These are phyloP conservation scores for Botrytis medusae DNA, from an alignment of 2,329 filamentous ascomycete genomes.

Conservation along the genomic window DNA sequence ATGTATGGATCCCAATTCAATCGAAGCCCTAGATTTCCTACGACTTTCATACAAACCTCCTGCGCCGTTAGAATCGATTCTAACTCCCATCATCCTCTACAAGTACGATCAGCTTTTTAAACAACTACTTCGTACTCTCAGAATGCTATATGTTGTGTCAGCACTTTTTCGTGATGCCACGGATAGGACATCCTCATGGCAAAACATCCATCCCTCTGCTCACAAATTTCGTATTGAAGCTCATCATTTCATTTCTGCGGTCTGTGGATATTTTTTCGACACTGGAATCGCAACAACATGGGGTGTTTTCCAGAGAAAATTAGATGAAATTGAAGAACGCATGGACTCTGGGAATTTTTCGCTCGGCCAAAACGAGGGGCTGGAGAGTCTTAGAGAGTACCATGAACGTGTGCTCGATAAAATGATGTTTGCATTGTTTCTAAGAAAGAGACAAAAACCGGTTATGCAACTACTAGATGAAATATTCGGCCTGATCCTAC, in stretches of 20 bases:
- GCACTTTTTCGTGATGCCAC: constrained; percentile 61
- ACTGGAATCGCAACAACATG: constrained; percentile 73
- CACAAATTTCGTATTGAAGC: constrained; percentile 70
- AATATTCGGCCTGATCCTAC: constrained; percentile 70
- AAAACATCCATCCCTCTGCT: constrained; percentile 30
- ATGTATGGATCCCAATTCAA: constrained; percentile 77
- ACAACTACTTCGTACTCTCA: constrained; percentile 70
- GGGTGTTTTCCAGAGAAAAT: constrained; percentile 64
- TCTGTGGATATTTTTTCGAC: constrained; percentile 79
- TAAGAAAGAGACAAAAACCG: constrained; percentile 73
- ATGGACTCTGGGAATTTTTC: constrained; percentile 46
- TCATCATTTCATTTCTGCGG: constrained; percentile 71
- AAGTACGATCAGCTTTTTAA: constrained; percentile 88
- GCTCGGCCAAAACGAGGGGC: constrained; percentile 55
- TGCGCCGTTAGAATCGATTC: constrained; percentile 66
- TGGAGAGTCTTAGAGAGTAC: constrained; percentile 64
- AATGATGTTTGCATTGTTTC: constrained; percentile 70
- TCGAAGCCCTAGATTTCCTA: constrained; percentile 92
- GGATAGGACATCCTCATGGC: constrained; percentile 36
- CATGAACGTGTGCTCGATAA: constrained; percentile 74
- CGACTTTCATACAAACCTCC: constrained; percentile 82
- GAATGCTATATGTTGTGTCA: constrained; percentile 75
- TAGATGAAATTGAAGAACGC: constrained; percentile 61
- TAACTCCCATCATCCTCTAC: constrained; percentile 67
- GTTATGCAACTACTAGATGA: constrained; percentile 73